These are phyloP conservation scores for Pichia sp. DNA, from an alignment of 1,139 yeast genomes.

Conservation along the genomic window DNA sequence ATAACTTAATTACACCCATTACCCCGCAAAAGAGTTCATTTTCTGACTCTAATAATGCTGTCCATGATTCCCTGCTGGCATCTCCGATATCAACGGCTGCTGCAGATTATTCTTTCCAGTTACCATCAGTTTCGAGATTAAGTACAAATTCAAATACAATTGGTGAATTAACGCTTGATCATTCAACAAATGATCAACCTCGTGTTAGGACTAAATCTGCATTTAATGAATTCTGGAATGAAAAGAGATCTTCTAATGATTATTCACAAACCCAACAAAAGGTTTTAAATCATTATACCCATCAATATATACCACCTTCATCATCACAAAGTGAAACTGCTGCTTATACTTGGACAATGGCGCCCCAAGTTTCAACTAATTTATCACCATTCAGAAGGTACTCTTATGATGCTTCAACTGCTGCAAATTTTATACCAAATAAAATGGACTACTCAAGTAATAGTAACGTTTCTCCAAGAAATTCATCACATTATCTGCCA, in stretches of 20 bases:
- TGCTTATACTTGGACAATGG: slow-evolving; percentile 19
- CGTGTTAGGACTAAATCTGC: neutral
- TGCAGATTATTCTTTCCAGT: neutral
- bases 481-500: neutral
- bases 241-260: neutral
- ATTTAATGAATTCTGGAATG: slow-evolving; percentile 6
- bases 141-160: neutral
- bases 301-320: neutral
- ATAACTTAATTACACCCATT: slow-evolving; percentile 1
- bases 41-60: neutral
- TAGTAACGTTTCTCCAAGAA: neutral
- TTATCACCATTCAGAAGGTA: slow-evolving; percentile 22
- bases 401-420: slow-evolving; percentile 18
- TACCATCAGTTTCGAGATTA: neutral
- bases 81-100: slow-evolving; percentile 4
- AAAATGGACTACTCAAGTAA: neutral
- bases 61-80: neutral
- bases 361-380: slow-evolving; percentile 19
- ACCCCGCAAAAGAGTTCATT: slow-evolving; percentile 5
- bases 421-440: slow-evolving; percentile 5
- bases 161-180: slow-evolving; percentile 2
- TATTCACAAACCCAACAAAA: too few relatives aligned
- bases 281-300: neutral
- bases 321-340: slow-evolving; percentile 13
- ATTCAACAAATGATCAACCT: neutral